Percentiles rank a stretch among this genome's conserved stretches.
Conservation (phyloP, 1,284 basidiomycete genomes). For the Leccinum subspadiceum region DNA sequence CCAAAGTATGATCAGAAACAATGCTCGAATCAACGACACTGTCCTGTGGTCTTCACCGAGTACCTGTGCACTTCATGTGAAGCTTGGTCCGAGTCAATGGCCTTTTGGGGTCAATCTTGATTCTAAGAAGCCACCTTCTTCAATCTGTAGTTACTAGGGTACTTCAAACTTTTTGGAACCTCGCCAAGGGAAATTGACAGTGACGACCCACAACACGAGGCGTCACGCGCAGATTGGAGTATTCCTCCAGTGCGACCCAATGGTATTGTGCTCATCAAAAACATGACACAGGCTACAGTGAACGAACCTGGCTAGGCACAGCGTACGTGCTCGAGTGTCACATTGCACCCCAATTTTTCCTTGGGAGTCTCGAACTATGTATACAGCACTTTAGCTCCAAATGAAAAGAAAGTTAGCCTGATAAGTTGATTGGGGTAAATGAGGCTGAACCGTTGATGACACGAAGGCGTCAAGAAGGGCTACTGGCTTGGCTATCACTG, state of each 20-base stretch:
- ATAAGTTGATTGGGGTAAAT: neutral
- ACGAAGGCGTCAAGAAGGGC: neutral
- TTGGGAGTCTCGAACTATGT: neutral
- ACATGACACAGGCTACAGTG: neutral
- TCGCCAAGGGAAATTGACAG: neutral
- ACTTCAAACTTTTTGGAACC: neutral
- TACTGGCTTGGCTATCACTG: neutral
- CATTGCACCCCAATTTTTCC: neutral
- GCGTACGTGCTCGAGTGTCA: neutral
- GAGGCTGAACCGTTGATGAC: neutral
- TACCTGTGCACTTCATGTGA: neutral
- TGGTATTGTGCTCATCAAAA: neutral
- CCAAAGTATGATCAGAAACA: no score
- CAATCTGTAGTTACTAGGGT: neutral
- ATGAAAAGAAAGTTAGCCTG: neutral
- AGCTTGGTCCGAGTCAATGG: neutral
- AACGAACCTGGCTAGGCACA: neutral
- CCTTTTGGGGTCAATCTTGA: neutral
- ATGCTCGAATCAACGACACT: no score
- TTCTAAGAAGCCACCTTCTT: neutral
- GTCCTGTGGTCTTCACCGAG: neutral
- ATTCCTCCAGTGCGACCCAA: neutral
- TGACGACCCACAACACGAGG: neutral
- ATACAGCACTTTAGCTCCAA: neutral
- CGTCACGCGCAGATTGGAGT: neutral